Evolutionary conservation across 2,329 filamentous ascomycete species (phyloP), one percentile per base, ranked within the genome.

Genomic region (Sphaerostilbella broomeana): DNA sequence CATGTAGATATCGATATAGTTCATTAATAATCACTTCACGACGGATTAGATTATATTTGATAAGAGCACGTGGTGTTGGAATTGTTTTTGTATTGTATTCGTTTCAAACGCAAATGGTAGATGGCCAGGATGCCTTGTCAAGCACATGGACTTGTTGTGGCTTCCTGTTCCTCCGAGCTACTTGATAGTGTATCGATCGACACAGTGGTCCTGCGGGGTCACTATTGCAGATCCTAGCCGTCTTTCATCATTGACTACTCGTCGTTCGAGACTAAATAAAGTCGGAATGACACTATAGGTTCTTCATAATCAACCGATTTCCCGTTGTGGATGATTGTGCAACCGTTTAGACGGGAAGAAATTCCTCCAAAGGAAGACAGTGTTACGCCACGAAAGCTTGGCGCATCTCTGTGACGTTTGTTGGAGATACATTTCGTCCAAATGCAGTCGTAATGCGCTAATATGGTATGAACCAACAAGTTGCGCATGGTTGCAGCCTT

Each of bases 391-490:
- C n/a, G 12, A 26, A 25, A 18, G 26, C 25, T 32, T 41, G 27
- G 35, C 20, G 38, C 20, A 19, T 22, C 24, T 24, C 2, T 29
- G 26, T 38, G 35, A 42, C 30, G 29, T 38, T 20, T 30, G 20
- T 24, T 13, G 30, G 27, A 11, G 36, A 11, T 22, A 38, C 24
- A 38, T 22, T 7, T 24, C 25, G 32, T 31, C 24, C 21, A 22
- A 15, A 30, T 33, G 29, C 15, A 38, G 29, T 15, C n/a, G 19
- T 16, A 33, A 17, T 28, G 27, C 34, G 31, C 38, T 30, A 21
- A 20, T n/a, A 20, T 21, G 31, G 27, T 28, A 17, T 35, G 29
- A 28, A 7, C 28, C 28, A 31, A 17, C n/a, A 31, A 25, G 22
- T 12, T 9, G 12, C 2, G 22, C 8, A 12, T 12, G 8, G 22